phyloP scores from a whole-genome alignment of 1,284 basidiomycete species.

The Tilletia walkeri region DNA sequence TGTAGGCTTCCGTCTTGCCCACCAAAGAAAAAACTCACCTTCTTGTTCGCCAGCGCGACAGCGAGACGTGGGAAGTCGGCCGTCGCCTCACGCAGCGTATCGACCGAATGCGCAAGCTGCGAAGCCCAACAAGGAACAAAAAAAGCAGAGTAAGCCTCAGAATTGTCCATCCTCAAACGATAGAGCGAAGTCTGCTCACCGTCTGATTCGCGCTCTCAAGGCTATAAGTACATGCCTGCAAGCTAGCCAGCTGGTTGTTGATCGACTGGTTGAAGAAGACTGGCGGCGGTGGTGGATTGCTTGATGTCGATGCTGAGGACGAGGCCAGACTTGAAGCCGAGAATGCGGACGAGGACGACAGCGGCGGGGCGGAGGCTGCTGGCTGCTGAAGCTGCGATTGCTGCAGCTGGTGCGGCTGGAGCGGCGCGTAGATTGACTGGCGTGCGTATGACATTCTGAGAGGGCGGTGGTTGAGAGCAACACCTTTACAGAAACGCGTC shows the following conservation, averaged over 20 bases:
- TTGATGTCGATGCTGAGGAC: not conserved
- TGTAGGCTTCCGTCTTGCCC: not conserved
- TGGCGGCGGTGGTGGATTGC: not conserved
- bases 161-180: not conserved
- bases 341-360: not conserved
- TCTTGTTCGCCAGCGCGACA: too few species aligned
- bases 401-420: constrained; percentile 1
- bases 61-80: too few species aligned
- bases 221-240: not conserved
- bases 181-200: not conserved
- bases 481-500: too few species aligned
- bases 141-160: not conserved
- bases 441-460: constrained; percentile 5
- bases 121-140: too few species aligned
- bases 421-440: constrained; percentile 1
- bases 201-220: constrained; percentile 3
- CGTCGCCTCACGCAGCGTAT: too few species aligned
- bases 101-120: too few species aligned
- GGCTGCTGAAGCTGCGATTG: not conserved
- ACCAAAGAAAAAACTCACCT: not conserved
- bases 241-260: constrained; percentile 12
- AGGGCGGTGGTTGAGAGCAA: too few species aligned
- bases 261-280: constrained; percentile 19
- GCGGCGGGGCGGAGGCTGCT: too few species aligned
- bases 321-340: not conserved